phyloP scores from a whole-genome alignment of 2,329 filamentous ascomycete species.

The Clonostachys chloroleuca region DNA sequence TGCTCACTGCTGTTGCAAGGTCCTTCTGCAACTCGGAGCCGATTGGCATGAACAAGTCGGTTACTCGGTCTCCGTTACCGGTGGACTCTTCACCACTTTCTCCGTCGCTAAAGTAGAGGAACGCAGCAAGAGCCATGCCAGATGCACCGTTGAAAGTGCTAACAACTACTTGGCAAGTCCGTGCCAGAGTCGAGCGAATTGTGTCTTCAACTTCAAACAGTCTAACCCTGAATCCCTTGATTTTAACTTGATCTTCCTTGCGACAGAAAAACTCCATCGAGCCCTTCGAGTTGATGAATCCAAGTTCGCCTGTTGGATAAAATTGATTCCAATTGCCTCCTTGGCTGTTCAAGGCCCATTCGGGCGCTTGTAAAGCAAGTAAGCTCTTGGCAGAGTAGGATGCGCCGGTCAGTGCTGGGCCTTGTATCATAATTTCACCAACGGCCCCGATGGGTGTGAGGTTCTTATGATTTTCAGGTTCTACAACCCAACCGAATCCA shows the following conservation, averaged over 20 bases:
- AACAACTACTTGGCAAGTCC: background rate
- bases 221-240: constrained; percentile 53
- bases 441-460: too few species aligned
- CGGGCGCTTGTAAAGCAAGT: too few species aligned
- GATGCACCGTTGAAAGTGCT: too few species aligned
- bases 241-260: constrained; percentile 53
- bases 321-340: constrained; percentile 8
- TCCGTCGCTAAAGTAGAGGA: too few species aligned
- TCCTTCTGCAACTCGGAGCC: constrained; percentile 4
- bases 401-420: too few species aligned
- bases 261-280: constrained; percentile 40
- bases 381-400: too few species aligned
- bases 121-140: too few species aligned
- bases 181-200: background rate
- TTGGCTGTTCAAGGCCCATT: too few species aligned
- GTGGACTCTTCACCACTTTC: too few species aligned
- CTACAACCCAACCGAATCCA: background rate
- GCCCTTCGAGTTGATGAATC: constrained; percentile 30
- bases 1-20: constrained; percentile 7
- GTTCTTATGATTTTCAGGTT: too few species aligned
- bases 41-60: constrained; percentile 6
- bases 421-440: too few species aligned
- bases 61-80: too few species aligned
- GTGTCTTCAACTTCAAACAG: constrained; percentile 15
- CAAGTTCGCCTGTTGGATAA: constrained; percentile 45